Base-by-base conservation (phyloP, 331 rosid genomes). In the Stylosanthes scabra region DNA sequence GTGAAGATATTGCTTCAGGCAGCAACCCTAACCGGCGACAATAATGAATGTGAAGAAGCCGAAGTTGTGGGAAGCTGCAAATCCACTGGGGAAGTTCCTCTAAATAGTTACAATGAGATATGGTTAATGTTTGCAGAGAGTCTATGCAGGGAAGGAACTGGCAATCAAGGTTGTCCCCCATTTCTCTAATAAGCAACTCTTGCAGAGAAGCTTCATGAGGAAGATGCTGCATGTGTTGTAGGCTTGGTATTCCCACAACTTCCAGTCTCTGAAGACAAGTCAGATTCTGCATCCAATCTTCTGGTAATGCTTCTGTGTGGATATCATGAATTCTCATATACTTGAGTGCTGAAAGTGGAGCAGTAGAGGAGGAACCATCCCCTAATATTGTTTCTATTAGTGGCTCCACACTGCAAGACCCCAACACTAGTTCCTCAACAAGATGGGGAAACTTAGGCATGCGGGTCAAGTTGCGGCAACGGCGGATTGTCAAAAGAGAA, bases 1-100 rank as follows among this genome's bases (percentile, higher is more conserved):
- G 68, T 37, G 12, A 4, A 50, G 68, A 4, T 39, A 72, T 72
- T 46, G 34, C 9, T 45, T 59, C 47, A 31, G 59, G 76, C 37
- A 71, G 15, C 1, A 47, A 71, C 11, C 4, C 12, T 66, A 71
- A 45, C 5, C 16, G 2, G 15, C 7, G 15, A 42, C 76, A 45
- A 44, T 46, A 7, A 52, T 52, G 58, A 7, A 52, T 52, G 58
- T 14, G 58, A 52, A 52, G 58, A 52, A n/a, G 27, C 16, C 16
- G 28, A 14, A 52, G 58, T 9, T 6, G 9, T 5, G 58, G 28
- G 58, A 52, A 52, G 58, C 3, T 52, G 58, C 58, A 14, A 52
- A 52, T 52, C 58, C 58, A 52, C 58, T 52, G 11, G 12, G 58
- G 58, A 25, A 52, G 27, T 14, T 52, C 58, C 58, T 52, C 9